These are phyloP conservation scores for Mycosarcoma mackinlayi DNA, from an alignment of 1,284 basidiomycete species.

Conservation along the genomic window DNA sequence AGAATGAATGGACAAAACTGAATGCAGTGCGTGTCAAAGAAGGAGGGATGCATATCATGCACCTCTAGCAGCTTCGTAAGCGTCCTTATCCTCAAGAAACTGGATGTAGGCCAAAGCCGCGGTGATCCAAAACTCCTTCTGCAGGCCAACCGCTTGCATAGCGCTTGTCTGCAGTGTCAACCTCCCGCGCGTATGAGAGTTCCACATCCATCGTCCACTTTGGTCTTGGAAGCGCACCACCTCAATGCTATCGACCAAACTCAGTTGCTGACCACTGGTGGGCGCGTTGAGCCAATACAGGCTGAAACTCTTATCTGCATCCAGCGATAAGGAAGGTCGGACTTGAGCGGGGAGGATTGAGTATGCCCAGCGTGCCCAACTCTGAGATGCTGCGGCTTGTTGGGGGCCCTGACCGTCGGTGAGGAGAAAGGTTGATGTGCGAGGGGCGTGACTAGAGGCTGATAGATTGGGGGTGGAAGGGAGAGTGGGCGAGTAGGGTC, in stretches of 20 bases:
- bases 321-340: constrained; percentile 48
- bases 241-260: constrained; percentile 23
- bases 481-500: constrained; percentile 50
- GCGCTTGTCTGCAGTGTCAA: constrained; percentile 50
- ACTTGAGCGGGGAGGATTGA: constrained; percentile 47
- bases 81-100: constrained; percentile 57
- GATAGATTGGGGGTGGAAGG: constrained; percentile 9
- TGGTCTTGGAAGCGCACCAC: constrained; percentile 53
- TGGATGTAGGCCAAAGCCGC: constrained; percentile 57
- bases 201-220: constrained; percentile 56
- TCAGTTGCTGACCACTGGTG: background rate
- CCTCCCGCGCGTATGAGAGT: constrained; percentile 46
- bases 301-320: constrained; percentile 54
- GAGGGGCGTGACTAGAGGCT: background rate
- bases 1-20: background rate
- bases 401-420: constrained; percentile 10
- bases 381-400: constrained; percentile 2
- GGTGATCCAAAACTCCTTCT: constrained; percentile 58
- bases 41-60: constrained; percentile 6
- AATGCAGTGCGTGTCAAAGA: too few relatives aligned
- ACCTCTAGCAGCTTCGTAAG: constrained; percentile 36
- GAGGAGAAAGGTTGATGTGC: constrained; percentile 18
- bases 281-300: constrained; percentile 54
- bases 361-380: constrained; percentile 59
- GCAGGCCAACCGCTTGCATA: constrained; percentile 49